A percentile compares a stretch with the other conserved stretches of the same genome.
Conservation (phyloP, 495 filamentous ascomycete species). For the Hypoxylon perforatum region DNA sequence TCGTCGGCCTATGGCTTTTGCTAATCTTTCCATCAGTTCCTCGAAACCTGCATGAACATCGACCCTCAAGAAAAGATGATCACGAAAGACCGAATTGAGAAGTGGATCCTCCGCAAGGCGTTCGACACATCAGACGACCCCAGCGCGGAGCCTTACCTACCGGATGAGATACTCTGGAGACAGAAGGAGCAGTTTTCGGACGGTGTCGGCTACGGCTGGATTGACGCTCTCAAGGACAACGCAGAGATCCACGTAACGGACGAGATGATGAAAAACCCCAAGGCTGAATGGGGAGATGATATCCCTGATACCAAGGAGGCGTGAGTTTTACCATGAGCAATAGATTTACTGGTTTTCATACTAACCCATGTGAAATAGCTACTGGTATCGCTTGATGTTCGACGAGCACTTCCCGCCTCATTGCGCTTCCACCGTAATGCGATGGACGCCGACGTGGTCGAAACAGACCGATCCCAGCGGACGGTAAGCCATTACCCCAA, state of each 20-base stretch:
- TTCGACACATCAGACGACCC: constrained; percentile 94
- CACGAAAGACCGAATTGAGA: constrained; percentile 89
- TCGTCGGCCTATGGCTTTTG: background rate
- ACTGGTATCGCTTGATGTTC: constrained; percentile 98
- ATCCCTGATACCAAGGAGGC: constrained; percentile 97
- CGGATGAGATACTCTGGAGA: constrained; percentile 93
- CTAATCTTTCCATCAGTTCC: constrained; percentile 69
- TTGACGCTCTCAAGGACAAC: constrained; percentile 94
- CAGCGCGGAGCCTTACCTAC: constrained; percentile 81
- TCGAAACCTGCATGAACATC: constrained; percentile 89
- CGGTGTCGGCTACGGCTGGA: constrained; percentile 99
- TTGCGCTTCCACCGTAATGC: constrained; percentile 91
- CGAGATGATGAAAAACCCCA: constrained; percentile 97
- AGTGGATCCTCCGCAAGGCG: constrained; percentile 96
- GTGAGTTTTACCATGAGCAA: constrained; percentile 58
- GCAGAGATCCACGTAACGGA: constrained; percentile 89
- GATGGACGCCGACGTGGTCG: constrained; percentile 98
- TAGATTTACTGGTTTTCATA: constrained; percentile 7
- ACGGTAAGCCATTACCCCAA: constrained; percentile 66
- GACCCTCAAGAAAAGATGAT: constrained; percentile 97
- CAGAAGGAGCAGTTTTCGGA: constrained; percentile 99
- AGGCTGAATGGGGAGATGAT: constrained; percentile 91
- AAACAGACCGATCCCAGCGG: constrained; percentile 96
- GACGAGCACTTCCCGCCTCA: constrained; percentile 96
- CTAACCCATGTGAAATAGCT: constrained; percentile 55